A percentile compares a stretch with the other conserved stretches of the same genome.
Evolutionary conservation across 192 early-diverging fungal genomes (phyloP).

Genomic region (Coemansia sp.): DNA sequence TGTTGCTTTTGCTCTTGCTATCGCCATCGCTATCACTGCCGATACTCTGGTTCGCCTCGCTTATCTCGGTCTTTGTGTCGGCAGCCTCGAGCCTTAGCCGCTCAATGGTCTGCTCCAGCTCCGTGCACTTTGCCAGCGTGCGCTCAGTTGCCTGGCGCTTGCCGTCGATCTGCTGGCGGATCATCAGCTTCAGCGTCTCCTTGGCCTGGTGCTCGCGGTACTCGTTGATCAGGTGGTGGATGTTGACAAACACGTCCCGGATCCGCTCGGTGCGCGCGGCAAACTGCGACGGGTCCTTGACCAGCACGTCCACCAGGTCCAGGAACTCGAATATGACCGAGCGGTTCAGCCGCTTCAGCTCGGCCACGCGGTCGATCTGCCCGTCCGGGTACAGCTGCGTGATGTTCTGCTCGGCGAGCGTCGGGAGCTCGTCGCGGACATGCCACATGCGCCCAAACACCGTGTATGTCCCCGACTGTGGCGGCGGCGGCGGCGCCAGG

Average conservation of each 20-base stretch:
- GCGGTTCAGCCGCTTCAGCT: conserved; percentile 65
- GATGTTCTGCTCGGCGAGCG: conserved; percentile 60
- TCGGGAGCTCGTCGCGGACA: conserved; percentile 57
- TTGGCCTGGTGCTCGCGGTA: conserved; percentile 77
- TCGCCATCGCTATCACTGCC: too few species aligned
- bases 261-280: conserved; percentile 63
- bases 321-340: conserved; percentile 65
- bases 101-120: conserved; percentile 19
- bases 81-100: conserved; percentile 24
- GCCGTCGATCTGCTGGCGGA: conserved; percentile 62
- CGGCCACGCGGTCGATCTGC: conserved; percentile 61
- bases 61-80: conserved; percentile 4
- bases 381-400: conserved; percentile 66
- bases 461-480: conserved; percentile 54
- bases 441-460: conserved; percentile 72
- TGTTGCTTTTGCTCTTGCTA: not conserved
- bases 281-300: conserved; percentile 55
- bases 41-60: not conserved
- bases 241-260: conserved; percentile 70
- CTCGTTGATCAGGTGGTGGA: conserved; percentile 83
- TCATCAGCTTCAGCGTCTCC: conserved; percentile 65
- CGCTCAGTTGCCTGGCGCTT: conserved; percentile 22
- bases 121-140: conserved; percentile 22
- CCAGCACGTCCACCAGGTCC: conserved; percentile 66
- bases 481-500: conserved; percentile 59